Evolutionary conservation across 805 yeast species (phyloP).

Genomic region (Diddensiella santjacobensis): DNA sequence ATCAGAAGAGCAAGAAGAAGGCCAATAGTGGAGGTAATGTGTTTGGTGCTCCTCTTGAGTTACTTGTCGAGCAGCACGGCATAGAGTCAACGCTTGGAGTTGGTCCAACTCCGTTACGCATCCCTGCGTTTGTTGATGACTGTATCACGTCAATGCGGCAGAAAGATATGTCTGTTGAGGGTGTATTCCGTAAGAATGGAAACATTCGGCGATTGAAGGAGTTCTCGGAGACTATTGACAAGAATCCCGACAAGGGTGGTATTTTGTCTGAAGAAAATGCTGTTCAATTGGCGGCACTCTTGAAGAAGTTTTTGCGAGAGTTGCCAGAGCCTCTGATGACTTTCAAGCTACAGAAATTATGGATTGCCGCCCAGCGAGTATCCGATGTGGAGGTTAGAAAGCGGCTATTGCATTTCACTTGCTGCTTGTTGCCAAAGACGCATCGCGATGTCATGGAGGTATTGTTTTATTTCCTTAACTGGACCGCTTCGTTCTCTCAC

Average conservation of each 20-base stretch:
- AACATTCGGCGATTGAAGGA: conserved; percentile 79
- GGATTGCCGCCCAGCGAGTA: conserved; percentile 54
- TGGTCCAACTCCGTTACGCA: conserved; percentile 71
- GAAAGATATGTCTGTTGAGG: conserved; percentile 92
- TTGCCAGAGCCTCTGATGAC: conserved; percentile 90
- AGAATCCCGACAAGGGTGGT: conserved; percentile 66
- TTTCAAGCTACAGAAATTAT: conserved; percentile 65
- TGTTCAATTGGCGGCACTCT: conserved; percentile 86
- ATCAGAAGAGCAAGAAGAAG: conserved; percentile 20
- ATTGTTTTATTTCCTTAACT: conserved; percentile 74
- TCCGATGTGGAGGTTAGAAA: conserved; percentile 45
- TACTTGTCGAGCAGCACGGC: conserved; percentile 65
- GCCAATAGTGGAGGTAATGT: conserved; percentile 41
- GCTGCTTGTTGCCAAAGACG: conserved; percentile 73
- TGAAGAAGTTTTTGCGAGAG: conserved; percentile 88
- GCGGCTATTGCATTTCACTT: conserved; percentile 56
- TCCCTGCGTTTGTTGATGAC: conserved; percentile 87
- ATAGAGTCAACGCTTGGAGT: conserved; percentile 80
- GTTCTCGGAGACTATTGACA: conserved; percentile 68
- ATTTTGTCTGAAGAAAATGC: conserved; percentile 73
- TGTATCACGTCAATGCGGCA: conserved; percentile 76
- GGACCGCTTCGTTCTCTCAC: conserved; percentile 95
- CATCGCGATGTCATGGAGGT: conserved; percentile 87
- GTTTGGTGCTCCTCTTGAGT: conserved; percentile 74
- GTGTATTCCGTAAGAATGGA: conserved; percentile 94